Evolutionary conservation across 257 asterid genomes (phyloP), one percentile per base, ranked within the genome.

Genomic region (Ligustrum vulgare): DNA sequence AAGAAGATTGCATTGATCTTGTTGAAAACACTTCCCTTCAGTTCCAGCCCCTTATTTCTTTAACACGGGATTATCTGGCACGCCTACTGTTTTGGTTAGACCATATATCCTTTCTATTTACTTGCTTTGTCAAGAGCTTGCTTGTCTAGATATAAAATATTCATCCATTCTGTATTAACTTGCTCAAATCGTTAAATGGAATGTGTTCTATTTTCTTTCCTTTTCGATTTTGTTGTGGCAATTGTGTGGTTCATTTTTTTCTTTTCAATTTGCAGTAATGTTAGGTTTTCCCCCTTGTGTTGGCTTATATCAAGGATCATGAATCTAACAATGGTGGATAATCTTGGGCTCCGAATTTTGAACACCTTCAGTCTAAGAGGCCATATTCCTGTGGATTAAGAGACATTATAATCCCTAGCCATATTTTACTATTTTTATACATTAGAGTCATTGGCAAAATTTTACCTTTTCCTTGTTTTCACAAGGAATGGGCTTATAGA

Each of bases 21-120:
- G 93, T 88, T 23, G 97, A 92, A 80, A 86, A 94, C 90, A 85
- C 96, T 23, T 86, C 98, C 20, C 91, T 94, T 79, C 87, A 87
- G 10, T 94, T 92, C 85, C 98, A 91, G 80, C 98, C 98, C 36
- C 91, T 87, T 66, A 85, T 94, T 82, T 91, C 93, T 13, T 73
- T 94, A 72, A 86, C 95, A 22, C 94, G 98, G 36, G 98, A 94
- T 81, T 94, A 94, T 83, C 87, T 94, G 75, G 98, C 98, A 32
- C 97, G 98, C 39, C 83, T 92, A 41, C 82, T 94, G 23, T 94
- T 94, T 78, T 94, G 98, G 98, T 92, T 34, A 76, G 86, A 49
- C 39, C 49, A 72, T 70, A 35, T 64, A 10, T 70, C 47, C 37
- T 36, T 16, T 72, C 12, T 36, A 25, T 22, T 6, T 63, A 0